Base-by-base conservation (phyloP, 2,329 filamentous ascomycete genomes). In the Trichoderma sp. region DNA sequence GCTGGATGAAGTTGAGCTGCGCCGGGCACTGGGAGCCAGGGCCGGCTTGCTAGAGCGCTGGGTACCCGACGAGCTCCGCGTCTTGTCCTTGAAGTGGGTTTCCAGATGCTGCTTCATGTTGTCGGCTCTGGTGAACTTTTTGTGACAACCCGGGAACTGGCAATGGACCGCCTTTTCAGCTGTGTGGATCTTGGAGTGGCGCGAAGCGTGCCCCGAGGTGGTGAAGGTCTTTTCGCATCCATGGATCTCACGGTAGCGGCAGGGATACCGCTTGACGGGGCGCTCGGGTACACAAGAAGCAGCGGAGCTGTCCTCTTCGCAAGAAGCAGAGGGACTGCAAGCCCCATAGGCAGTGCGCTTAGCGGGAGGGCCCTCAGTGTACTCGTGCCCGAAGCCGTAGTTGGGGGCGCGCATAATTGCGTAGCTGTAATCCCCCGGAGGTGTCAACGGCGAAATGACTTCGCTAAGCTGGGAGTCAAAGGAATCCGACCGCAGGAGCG, bases 31-130 rank as follows among this genome's bases (percentile, higher is more conserved):
- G 67, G 52, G 35, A n/a, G 76, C 71, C 68, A 80, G 67, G 42
- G 76, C 72, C 66, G 76, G 64, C 72, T 78, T 74, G 72, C 76
- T 74, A 39, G 73, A 72, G 69, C 77, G 75, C 70, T 76, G 73
- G 69, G 76, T 71, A 69, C 77, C 73, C n/a, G 74, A 73, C 2
- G 81, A 79, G 3, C 80, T 79, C 32, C 84, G 82, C 35, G 80
- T 80, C 79, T 86, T 86, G 70, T 88, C 85, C 78, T 89, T 89
- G 79, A 87, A 90, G 77, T 94, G 91, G 0, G 91, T 93, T 73
- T 92, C 87, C 34, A 92, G 84, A 74, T 94, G 91, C 80, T 93
- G 91, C 83, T 93, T 92, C 91, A 94, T 94, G 82, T 94, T 94
- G 83, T 94, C 91, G 73, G 90, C 89, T 71, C 91, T 89, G 12